Conservation (phyloP, 2,329 filamentous ascomycete genomes). For the Blastomyces parvus region DNA sequence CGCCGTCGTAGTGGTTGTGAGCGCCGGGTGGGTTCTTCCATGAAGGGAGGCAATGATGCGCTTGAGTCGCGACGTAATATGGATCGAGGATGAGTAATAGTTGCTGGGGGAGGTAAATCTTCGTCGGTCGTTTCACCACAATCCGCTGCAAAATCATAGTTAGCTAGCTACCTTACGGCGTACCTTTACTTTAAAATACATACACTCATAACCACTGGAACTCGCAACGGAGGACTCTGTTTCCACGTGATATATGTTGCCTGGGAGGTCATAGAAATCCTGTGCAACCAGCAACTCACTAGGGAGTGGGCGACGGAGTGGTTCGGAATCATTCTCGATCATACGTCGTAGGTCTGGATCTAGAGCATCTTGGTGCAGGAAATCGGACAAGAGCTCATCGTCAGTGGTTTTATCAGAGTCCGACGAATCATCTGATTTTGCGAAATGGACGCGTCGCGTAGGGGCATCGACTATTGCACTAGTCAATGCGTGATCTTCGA, state of each 20-base stretch:
- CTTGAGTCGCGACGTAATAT: conserved; percentile 43
- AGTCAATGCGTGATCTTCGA: conserved; percentile 29
- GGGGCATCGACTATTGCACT: conserved; percentile 35
- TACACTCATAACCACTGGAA: conserved; percentile 52
- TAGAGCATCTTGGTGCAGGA: conserved; percentile 63
- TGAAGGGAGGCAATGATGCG: conserved; percentile 36
- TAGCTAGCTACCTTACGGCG: conserved; percentile 11
- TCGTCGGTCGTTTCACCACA: conserved; percentile 54
- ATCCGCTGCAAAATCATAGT: conserved; percentile 37
- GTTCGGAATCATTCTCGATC: conserved; percentile 56
- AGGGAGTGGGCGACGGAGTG: conserved; percentile 3
- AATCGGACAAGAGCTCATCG: conserved; percentile 67
- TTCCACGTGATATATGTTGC: conserved; percentile 38
- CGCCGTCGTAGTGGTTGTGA: conserved; percentile 29
- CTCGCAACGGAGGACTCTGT: conserved; percentile 35
- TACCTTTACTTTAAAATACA: conserved; percentile 21
- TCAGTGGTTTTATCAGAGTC: conserved; percentile 47
- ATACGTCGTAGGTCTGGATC: conserved; percentile 63
- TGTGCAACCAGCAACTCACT: conserved; percentile 30
- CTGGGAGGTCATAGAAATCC: conserved; percentile 30
- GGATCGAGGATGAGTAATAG: conserved; percentile 39
- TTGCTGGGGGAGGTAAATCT: conserved; percentile 42
- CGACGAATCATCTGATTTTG: conserved; percentile 50
- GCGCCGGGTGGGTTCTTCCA: conserved; percentile 28
- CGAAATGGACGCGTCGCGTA: conserved; percentile 61